Conservation (phyloP, 306 rosid species). For the Cucurbita argyrosperma region DNA sequence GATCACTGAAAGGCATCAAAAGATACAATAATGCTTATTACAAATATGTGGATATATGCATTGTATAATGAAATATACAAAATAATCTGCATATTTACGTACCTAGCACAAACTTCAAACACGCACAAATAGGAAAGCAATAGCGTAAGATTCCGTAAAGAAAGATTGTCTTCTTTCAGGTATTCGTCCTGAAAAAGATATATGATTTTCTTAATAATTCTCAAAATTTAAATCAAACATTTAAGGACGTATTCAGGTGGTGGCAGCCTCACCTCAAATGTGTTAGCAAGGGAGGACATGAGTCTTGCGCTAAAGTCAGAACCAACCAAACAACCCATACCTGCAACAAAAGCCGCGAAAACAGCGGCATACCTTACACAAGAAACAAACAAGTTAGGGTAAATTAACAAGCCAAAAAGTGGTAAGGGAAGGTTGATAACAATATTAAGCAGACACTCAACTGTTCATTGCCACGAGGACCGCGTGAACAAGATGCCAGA, state of each 20-base stretch:
- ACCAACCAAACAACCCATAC: slow-evolving; percentile 73
- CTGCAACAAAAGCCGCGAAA: slow-evolving; percentile 82
- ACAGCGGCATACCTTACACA: slow-evolving; percentile 74
- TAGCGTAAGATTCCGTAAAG: slow-evolving; percentile 72
- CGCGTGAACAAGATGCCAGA: slow-evolving; percentile 56
- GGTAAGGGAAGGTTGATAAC: neutral
- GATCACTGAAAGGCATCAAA: slow-evolving; percentile 49
- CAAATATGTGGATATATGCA: neutral
- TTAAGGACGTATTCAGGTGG: neutral
- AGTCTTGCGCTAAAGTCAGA: slow-evolving; percentile 65
- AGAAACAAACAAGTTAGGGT: neutral
- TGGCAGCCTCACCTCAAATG: slow-evolving; percentile 48
- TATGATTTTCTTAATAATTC: neutral
- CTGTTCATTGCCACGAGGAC: slow-evolving; percentile 91
- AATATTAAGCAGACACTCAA: slow-evolving; percentile 17
- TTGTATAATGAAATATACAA: neutral
- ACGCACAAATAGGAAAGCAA: slow-evolving; percentile 61
- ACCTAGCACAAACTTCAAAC: slow-evolving; percentile 87
- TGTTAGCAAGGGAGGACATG: slow-evolving; percentile 69
- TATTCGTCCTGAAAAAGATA: slow-evolving; percentile 50
- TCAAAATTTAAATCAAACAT: neutral
- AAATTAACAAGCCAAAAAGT: neutral
- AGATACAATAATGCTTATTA: slow-evolving; percentile 16
- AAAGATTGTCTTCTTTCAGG: slow-evolving; percentile 61
- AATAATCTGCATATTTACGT: neutral